Conservation (phyloP, 768 basidiomycete species). For the Floccularia luteovirens region DNA sequence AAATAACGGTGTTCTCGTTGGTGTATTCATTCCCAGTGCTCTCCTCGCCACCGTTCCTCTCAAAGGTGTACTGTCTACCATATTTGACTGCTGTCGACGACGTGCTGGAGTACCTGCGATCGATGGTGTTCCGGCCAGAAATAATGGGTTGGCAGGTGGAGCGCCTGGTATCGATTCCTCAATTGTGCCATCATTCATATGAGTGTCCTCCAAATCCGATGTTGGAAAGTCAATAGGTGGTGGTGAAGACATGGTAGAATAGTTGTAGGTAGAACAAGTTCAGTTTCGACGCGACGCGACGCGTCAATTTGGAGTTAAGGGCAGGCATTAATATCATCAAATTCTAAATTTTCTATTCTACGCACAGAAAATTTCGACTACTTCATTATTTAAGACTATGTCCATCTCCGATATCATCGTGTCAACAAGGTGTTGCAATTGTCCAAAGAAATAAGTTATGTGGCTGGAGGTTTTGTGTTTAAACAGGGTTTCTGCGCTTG, state of each 20-base stretch:
- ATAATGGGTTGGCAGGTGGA: slow-evolving; percentile 37
- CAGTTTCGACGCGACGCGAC: slow-evolving; percentile 39
- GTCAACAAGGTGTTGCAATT: too few species aligned
- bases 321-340: slow-evolving; percentile 19
- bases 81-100: slow-evolving; percentile 26
- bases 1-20: slow-evolving; percentile 46
- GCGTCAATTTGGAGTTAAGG: slow-evolving; percentile 44
- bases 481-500: too few species aligned
- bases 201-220: slow-evolving; percentile 48
- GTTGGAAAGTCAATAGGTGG: slow-evolving; percentile 58
- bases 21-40: slow-evolving; percentile 48
- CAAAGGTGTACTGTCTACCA: slow-evolving; percentile 39
- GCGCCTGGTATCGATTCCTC: slow-evolving; percentile 33
- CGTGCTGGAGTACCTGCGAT: slow-evolving; percentile 37
- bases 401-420: too few species aligned
- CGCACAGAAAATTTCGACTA: too few species aligned
- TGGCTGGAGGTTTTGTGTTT: too few species aligned
- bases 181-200: slow-evolving; percentile 35
- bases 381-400: too few species aligned
- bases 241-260: slow-evolving; percentile 50
- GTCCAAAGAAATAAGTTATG: too few species aligned
- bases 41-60: slow-evolving; percentile 39
- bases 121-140: slow-evolving; percentile 48
- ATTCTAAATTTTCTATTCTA: too few species aligned
- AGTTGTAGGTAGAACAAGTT: slow-evolving; percentile 8